Conservation (phyloP, 2,329 filamentous ascomycete genomes). For the Aspergillus sp. region DNA sequence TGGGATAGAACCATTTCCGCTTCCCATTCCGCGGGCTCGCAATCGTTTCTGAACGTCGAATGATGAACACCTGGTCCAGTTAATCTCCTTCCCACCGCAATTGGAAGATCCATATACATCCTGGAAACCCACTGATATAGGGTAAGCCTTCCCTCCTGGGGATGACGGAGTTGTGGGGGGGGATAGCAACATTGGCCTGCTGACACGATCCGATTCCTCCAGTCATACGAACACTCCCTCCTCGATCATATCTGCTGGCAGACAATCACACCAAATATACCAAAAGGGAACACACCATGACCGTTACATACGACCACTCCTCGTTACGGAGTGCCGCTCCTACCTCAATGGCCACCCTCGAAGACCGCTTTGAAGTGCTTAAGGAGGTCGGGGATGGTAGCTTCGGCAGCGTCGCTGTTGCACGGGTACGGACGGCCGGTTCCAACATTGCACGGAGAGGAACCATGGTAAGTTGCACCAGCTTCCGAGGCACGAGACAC, state of each 20-base stretch:
- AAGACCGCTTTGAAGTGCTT: slow-evolving; percentile 93
- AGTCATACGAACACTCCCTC: slow-evolving; percentile 27
- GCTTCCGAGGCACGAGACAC: slow-evolving; percentile 5
- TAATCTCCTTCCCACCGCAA: slow-evolving; percentile 19
- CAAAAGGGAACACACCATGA: slow-evolving; percentile 59
- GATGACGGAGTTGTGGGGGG: neutral
- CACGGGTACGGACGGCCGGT: slow-evolving; percentile 86
- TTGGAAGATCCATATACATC: slow-evolving; percentile 11
- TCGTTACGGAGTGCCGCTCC: slow-evolving; percentile 59
- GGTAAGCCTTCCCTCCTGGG: neutral
- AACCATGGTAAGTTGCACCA: slow-evolving; percentile 70
- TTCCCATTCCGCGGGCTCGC: slow-evolving; percentile 10
- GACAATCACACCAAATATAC: slow-evolving; percentile 21
- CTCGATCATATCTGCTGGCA: slow-evolving; percentile 41
- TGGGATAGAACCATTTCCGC: slow-evolving; percentile 24
- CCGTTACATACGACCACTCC: slow-evolving; percentile 71
- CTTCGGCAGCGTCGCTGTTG: slow-evolving; percentile 92
- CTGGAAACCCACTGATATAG: slow-evolving; percentile 10
- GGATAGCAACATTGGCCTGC: neutral
- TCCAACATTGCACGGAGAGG: slow-evolving; percentile 84
- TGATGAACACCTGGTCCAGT: slow-evolving; percentile 30
- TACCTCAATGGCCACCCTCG: slow-evolving; percentile 59
- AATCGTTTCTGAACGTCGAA: slow-evolving; percentile 23
- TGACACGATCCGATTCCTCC: slow-evolving; percentile 5
- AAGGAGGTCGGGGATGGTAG: slow-evolving; percentile 99